Percentiles rank a stretch among this genome's conserved stretches.
These are phyloP conservation scores for Diaporthe citri DNA, from an alignment of 2,329 filamentous ascomycete species.

Conservation along the genomic window DNA sequence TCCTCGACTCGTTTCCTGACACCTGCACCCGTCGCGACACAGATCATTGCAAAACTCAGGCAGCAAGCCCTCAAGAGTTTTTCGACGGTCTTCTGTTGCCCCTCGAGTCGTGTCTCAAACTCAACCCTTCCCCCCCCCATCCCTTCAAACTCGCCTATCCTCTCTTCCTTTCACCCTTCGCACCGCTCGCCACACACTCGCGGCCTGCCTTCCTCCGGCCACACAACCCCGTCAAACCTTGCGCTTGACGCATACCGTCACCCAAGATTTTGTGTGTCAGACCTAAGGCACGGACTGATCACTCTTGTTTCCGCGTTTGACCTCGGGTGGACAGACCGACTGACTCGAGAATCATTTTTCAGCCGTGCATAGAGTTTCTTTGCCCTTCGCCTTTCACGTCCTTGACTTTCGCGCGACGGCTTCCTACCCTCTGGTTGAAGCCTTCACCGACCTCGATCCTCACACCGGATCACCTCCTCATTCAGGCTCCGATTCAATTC, in stretches of 20 bases:
- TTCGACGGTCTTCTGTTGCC: conserved; percentile 30
- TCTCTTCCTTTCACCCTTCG: background rate
- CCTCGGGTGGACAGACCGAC: conserved; percentile 25
- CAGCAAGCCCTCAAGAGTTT: conserved; percentile 27
- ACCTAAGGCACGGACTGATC: conserved; percentile 33
- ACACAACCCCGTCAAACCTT: conserved; percentile 28
- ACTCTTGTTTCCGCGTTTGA: conserved; percentile 13
- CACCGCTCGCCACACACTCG: conserved; percentile 4
- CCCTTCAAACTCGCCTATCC: conserved; percentile 8
- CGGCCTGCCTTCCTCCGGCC: conserved; percentile 7
- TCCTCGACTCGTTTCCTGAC: conserved; percentile 33
- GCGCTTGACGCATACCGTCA: conserved; percentile 31
- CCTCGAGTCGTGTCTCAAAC: conserved; percentile 40
- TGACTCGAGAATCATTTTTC: conserved; percentile 29
- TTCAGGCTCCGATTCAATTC: conserved; percentile 31
- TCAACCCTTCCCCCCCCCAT: conserved; percentile 10
- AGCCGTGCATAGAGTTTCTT: conserved; percentile 36
- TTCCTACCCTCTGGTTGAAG: background rate
- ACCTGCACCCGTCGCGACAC: conserved; percentile 32
- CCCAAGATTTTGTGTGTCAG: conserved; percentile 35
- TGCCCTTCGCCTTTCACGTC: background rate
- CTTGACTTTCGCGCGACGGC: conserved; percentile 11
- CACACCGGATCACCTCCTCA: background rate
- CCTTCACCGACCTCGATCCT: background rate
- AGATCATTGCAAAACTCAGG: conserved; percentile 36